Conservation (phyloP, 345 rosid genomes). For the Lumnitzera littorea region DNA sequence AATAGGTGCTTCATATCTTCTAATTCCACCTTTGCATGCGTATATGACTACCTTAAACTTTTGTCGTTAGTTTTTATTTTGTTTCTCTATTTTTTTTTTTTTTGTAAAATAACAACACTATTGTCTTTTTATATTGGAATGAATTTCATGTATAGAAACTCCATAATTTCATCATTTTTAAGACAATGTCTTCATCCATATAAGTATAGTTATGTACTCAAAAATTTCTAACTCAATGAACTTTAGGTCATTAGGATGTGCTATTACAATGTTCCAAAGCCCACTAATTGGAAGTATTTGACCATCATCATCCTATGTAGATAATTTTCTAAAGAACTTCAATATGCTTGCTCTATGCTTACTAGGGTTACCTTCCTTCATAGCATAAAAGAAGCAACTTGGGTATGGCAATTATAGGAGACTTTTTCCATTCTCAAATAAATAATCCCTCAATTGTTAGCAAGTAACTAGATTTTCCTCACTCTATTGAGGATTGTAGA, state of each 20-base stretch:
- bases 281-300: conserved; percentile 99
- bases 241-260: conserved; percentile 97
- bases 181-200: conserved; percentile 34
- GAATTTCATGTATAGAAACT: too few species aligned
- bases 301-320: conserved; percentile 90
- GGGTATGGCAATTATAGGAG: conserved; percentile 85
- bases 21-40: too few species aligned
- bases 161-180: too few species aligned
- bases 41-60: too few species aligned
- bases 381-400: conserved; percentile 95
- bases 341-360: conserved; percentile 83
- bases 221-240: conserved; percentile 93
- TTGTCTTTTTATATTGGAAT: too few species aligned
- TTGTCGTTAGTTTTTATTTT: too few species aligned
- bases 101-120: too few species aligned
- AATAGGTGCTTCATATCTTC: too few species aligned
- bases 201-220: conserved; percentile 90
- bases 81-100: too few species aligned
- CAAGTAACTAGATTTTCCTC: too few species aligned
- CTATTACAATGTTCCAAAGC: conserved; percentile 99
- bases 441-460: too few species aligned
- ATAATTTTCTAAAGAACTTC: conserved; percentile 91
- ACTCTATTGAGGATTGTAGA: too few species aligned
- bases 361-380: conserved; percentile 98
- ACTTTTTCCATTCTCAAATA: conserved; percentile 56